Evolutionary conservation across 345 rosid species (phyloP), one percentile per base, ranked within the genome.

Genomic region (Eucalyptus polybractea): DNA sequence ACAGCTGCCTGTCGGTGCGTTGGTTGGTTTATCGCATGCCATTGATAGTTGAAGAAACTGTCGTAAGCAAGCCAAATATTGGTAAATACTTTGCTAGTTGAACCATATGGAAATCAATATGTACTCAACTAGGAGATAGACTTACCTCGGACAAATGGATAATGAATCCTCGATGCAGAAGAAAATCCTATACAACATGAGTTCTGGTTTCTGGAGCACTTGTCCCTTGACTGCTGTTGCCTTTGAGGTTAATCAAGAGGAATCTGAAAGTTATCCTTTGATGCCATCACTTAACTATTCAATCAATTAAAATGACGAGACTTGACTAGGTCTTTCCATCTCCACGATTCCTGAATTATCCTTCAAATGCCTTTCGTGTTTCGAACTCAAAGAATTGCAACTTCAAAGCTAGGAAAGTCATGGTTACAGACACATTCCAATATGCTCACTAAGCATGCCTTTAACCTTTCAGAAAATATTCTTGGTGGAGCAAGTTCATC

Each of bases 1-100:
- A 31, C 24, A 33, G 22, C 1, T 69, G 24, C 42, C 1, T 69
- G 19, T 31, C 12, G 0, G 0, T 16, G 12, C 3, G 11, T 69
- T 0, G 6, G 42, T 31, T 69, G 80, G 80, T 31, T 31, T 69
- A 31, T 69, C 24, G 0, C 42, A 4, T 31, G 42, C 24, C 21
- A 3, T 69, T 0, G 12, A 31, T 15, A 4, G 42, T 33, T 31
- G 80, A 69, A 8, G 80, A 69, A 69, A 31, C 42, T 69, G 80
- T 69, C 80, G 17, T 31, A 16, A 5, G 6, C 42, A 31, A 69
- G 22, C 13, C 24, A 17, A 33, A 8, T 33, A 33, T 69, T 31
- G 11, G 24, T 16, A 16, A 69, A 69, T 8, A 33, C 13, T 69
- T 69, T 8, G 42, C 1, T 7, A 16, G 1, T 69, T 17, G 80